Percentiles rank a stretch among this genome's conserved stretches.
phyloP scores from a whole-genome alignment of 345 rosid genomes.

The Arabis alpina region DNA sequence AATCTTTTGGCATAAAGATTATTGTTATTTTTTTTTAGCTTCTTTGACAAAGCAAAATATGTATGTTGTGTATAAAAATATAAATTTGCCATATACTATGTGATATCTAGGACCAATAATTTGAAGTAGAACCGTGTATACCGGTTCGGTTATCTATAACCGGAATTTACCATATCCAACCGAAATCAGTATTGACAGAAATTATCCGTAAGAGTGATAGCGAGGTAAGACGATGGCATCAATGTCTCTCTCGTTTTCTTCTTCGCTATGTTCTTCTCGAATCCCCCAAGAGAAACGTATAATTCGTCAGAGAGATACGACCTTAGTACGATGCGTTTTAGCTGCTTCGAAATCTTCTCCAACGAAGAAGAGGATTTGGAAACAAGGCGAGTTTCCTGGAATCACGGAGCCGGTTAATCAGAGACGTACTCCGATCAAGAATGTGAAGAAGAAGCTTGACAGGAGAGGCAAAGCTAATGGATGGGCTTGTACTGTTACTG shows the following conservation, averaged over 20 bases:
- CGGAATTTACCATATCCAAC: conserved; percentile 32
- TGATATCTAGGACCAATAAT: too few species aligned
- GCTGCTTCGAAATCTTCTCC: conserved; percentile 45
- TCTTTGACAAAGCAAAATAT: too few species aligned
- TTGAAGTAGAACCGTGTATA: too few species aligned
- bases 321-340: conserved; percentile 40
- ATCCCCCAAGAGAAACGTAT: conserved; percentile 31
- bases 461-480: conserved; percentile 66
- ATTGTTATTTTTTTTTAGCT: too few species aligned
- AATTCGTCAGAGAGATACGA: conserved; percentile 15
- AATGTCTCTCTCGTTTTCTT: conserved; percentile 62
- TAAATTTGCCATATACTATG: too few species aligned
- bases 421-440: conserved; percentile 62
- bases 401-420: conserved; percentile 47
- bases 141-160: neutral
- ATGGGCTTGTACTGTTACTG: conserved; percentile 84
- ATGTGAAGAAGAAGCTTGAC: conserved; percentile 76
- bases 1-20: too few species aligned
- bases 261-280: conserved; percentile 55
- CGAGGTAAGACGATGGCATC: conserved; percentile 43
- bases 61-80: too few species aligned
- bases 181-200: conserved; percentile 9
- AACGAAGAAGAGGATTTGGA: conserved; percentile 70
- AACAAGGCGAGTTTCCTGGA: conserved; percentile 80
- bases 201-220: conserved; percentile 40